Percentiles rank a stretch among this genome's conserved stretches.
Evolutionary conservation across 2,329 filamentous ascomycete species (phyloP).

Genomic region (Myriosclerotinia duriaeana): DNA sequence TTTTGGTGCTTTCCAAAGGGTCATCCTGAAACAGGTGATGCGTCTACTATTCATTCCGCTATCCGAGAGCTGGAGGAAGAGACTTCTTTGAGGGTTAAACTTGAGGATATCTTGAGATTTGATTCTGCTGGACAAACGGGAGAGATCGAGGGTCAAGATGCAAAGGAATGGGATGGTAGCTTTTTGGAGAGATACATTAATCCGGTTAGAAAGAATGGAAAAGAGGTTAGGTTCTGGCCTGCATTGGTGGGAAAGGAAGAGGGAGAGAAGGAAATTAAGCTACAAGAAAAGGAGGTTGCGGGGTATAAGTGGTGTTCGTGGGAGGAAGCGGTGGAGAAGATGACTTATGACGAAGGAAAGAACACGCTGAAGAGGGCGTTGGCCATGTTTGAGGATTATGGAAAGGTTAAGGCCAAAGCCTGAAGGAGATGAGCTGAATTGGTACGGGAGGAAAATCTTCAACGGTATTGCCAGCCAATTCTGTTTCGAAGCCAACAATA

Average conservation of each 20-base stretch:
- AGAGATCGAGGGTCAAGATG: conserved; percentile 19
- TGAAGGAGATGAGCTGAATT: neutral
- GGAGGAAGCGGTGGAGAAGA: conserved; percentile 24
- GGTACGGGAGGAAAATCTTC: neutral
- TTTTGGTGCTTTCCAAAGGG: conserved; percentile 33
- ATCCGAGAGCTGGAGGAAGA: conserved; percentile 30
- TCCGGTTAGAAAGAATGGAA: conserved; percentile 26
- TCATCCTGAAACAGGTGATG: conserved; percentile 27
- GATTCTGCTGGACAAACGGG: conserved; percentile 1
- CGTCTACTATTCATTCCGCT: conserved; percentile 20
- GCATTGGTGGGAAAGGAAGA: conserved; percentile 21
- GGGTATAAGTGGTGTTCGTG: conserved; percentile 29
- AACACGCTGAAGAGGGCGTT: conserved; percentile 25
- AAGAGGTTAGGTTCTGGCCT: conserved; percentile 29
- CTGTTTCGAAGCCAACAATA: neutral
- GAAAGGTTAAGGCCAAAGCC: neutral
- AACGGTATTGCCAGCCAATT: neutral
- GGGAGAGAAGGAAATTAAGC: conserved; percentile 23
- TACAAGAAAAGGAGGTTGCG: conserved; percentile 31
- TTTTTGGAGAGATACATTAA: conserved; percentile 25
- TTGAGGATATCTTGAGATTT: conserved; percentile 21
- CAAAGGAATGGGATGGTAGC: conserved; percentile 21
- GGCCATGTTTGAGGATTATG: neutral
- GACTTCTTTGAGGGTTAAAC: conserved; percentile 23
- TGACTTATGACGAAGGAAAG: conserved; percentile 27